phyloP scores from a whole-genome alignment of 1,139 yeast genomes.

The Suhomyces chickasaworum region DNA sequence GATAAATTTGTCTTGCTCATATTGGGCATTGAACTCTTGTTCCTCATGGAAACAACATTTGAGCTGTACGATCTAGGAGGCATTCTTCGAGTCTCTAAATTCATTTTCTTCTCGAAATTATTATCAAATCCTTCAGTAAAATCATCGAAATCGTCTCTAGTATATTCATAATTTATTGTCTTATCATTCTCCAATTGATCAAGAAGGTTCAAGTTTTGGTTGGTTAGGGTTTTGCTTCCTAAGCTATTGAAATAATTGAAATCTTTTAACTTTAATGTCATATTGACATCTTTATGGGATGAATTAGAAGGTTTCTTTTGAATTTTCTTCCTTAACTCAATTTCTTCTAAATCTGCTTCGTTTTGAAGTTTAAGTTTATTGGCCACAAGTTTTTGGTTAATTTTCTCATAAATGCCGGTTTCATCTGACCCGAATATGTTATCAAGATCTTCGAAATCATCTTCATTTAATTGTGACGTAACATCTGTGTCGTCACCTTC shows the following conservation, averaged over 20 bases:
- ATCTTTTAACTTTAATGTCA: slow-evolving; percentile 36
- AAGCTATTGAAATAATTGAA: slow-evolving; percentile 21
- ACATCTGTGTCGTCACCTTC: slow-evolving; percentile 44
- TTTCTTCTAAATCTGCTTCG: slow-evolving; percentile 41
- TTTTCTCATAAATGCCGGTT: slow-evolving; percentile 34
- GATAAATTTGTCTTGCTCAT: slow-evolving; percentile 19
- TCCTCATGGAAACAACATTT: slow-evolving; percentile 7
- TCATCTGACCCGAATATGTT: slow-evolving; percentile 43
- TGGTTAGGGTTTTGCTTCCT: slow-evolving; percentile 14
- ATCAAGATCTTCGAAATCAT: slow-evolving; percentile 46
- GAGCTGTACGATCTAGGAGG: slow-evolving; percentile 4
- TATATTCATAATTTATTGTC: slow-evolving; percentile 41
- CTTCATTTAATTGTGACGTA: slow-evolving; percentile 44
- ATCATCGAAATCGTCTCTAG: slow-evolving; percentile 42
- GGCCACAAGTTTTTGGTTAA: slow-evolving; percentile 21
- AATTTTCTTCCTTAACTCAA: slow-evolving; percentile 27
- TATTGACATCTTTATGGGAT: slow-evolving; percentile 20
- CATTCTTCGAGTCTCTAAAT: slow-evolving; percentile 4
- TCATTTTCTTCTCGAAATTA: slow-evolving; percentile 16
- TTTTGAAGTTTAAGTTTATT: slow-evolving; percentile 32
- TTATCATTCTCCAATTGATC: slow-evolving; percentile 38
- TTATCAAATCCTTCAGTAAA: slow-evolving; percentile 41
- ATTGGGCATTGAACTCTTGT: slow-evolving; percentile 34
- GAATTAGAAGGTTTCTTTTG: slow-evolving; percentile 17
- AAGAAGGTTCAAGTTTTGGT: slow-evolving; percentile 22